Percentiles rank a stretch among this genome's conserved stretches.
Conservation (phyloP, 2,329 filamentous ascomycete genomes). For the Fusarium keratoplasticum region DNA sequence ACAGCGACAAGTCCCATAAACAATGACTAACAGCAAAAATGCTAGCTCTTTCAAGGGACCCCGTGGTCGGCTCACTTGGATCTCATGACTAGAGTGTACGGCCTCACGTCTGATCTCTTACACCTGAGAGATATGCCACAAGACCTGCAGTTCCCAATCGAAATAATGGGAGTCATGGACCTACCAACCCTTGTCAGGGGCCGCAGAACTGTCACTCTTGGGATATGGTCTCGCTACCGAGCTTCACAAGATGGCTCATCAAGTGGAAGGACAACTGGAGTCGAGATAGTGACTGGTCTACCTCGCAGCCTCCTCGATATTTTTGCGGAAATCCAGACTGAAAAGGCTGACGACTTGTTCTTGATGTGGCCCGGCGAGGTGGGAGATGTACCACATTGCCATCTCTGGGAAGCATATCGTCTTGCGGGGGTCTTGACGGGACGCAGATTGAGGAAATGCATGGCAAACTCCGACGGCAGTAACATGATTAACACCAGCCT, state of each 20-base stretch:
- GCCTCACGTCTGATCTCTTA: background rate
- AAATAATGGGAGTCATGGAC: constrained; percentile 37
- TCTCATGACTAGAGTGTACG: constrained; percentile 33
- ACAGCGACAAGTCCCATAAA: background rate
- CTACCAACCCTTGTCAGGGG: constrained; percentile 36
- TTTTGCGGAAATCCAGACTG: constrained; percentile 29
- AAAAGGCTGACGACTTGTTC: constrained; percentile 31
- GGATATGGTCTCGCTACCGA: constrained; percentile 25
- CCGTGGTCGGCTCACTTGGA: constrained; percentile 28
- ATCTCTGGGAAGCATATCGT: constrained; percentile 46
- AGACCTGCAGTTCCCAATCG: constrained; percentile 5
- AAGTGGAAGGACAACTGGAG: background rate
- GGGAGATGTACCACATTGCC: constrained; percentile 42
- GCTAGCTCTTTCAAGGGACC: constrained; percentile 29
- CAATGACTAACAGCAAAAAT: background rate
- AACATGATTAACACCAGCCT: background rate
- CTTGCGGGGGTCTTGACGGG: constrained; percentile 38
- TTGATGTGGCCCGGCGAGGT: constrained; percentile 41
- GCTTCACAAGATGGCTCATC: constrained; percentile 3
- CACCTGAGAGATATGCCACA: background rate
- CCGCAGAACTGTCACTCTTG: constrained; percentile 13
- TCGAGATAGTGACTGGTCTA: constrained; percentile 44
- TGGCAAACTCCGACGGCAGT: background rate
- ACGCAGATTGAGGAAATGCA: constrained; percentile 23
- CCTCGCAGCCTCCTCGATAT: constrained; percentile 44